A percentile compares a stretch with the other conserved stretches of the same genome.
These are phyloP conservation scores for Ilyonectria mors-panacis DNA, from an alignment of 2,329 filamentous ascomycete species.

Conservation along the genomic window DNA sequence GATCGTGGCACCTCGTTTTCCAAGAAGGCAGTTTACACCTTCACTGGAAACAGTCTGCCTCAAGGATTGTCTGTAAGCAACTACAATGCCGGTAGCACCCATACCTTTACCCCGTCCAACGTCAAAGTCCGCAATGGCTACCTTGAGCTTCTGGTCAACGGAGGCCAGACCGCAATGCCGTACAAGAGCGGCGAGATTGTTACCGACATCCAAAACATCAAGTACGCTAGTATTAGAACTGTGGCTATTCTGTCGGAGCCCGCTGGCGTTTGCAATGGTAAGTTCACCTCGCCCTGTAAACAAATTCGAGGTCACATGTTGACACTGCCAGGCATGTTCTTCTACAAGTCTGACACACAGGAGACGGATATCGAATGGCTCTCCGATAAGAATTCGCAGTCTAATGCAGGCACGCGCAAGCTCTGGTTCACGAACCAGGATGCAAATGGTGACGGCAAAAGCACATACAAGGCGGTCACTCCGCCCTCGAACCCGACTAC, in stretches of 20 bases:
- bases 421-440: conserved; percentile 53
- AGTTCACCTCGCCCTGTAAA: fast-evolving
- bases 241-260: conserved; percentile 49
- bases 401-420: conserved; percentile 45
- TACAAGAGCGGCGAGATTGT: conserved; percentile 44
- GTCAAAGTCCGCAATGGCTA: conserved; percentile 46
- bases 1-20: conserved; percentile 36
- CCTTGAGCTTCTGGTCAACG: conserved; percentile 48
- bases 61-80: conserved; percentile 42
- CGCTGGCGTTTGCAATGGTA: conserved; percentile 51
- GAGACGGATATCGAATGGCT: conserved; percentile 54
- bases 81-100: conserved; percentile 34
- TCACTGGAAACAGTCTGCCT: conserved; percentile 42
- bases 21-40: conserved; percentile 44
- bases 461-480: conserved; percentile 29
- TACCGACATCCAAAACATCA: conserved; percentile 47
- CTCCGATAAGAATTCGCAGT: conserved; percentile 46
- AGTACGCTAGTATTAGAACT: conserved; percentile 50
- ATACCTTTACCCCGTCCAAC: conserved; percentile 33
- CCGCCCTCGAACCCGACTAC: conserved; percentile 44
- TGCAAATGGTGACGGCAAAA: conserved; percentile 37
- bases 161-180: conserved; percentile 44
- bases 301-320: fast-evolving
- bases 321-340: conserved; percentile 48
- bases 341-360: conserved; percentile 47